Conservation (phyloP, 306 rosid species). For the Castanospermum australe region DNA sequence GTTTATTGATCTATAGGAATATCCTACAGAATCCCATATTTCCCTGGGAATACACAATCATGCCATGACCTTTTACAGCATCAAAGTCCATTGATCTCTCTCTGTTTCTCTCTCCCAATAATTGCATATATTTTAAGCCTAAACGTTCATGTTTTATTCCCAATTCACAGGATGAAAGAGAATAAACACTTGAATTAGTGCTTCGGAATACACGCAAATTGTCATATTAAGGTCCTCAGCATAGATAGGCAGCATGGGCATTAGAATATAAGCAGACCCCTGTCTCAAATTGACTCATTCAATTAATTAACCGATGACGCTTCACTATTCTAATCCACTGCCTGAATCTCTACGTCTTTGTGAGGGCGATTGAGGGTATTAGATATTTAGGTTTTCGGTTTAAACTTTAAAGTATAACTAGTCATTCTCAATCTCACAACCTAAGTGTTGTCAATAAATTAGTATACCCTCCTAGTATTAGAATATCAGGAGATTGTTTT, state of each 20-base stretch:
- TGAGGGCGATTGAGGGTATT: constrained; percentile 16
- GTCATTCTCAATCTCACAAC: constrained; percentile 11
- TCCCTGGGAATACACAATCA: not conserved
- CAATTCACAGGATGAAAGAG: constrained; percentile 17
- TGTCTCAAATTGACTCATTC: constrained; percentile 41
- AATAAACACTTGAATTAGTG: constrained; percentile 9
- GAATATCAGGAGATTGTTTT: too few relatives aligned
- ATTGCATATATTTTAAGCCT: constrained; percentile 18
- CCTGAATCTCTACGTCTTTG: constrained; percentile 28
- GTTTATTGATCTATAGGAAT: not conserved
- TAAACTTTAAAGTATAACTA: not conserved
- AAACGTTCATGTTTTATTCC: not conserved
- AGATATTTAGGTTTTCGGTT: not conserved
- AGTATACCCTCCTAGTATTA: too few relatives aligned
- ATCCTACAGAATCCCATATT: not conserved
- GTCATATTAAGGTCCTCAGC: constrained; percentile 26
- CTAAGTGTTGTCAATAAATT: not conserved
- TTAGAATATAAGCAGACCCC: constrained; percentile 18
- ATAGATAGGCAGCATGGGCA: constrained; percentile 11
- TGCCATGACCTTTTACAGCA: not conserved
- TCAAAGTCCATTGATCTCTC: not conserved
- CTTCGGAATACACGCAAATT: not conserved
- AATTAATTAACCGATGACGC: constrained; percentile 27
- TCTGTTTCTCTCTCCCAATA: constrained; percentile 25
- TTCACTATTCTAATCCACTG: constrained; percentile 6